Percentiles rank a stretch among this genome's conserved stretches.
Evolutionary conservation across 495 filamentous ascomycete genomes (phyloP).

Genomic region (Tuber aestivum): DNA sequence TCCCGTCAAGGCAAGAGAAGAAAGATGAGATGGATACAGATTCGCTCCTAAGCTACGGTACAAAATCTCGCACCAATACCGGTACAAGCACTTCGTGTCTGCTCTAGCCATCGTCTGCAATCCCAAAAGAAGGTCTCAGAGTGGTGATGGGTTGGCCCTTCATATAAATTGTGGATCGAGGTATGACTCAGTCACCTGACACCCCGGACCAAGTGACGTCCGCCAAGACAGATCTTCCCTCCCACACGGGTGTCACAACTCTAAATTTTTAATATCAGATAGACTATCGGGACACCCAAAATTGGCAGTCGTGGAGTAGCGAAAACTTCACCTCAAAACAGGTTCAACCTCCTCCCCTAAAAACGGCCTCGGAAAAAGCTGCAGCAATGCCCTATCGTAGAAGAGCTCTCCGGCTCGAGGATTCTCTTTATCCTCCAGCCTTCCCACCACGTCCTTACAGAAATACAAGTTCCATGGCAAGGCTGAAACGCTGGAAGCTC

Average conservation of each 20-base stretch:
- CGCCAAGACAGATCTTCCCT: neutral
- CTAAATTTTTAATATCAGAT: neutral
- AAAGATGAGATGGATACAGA: neutral
- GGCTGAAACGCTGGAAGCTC: constrained; percentile 1
- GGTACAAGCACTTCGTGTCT: neutral
- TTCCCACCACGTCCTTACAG: neutral
- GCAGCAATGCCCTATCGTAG: neutral
- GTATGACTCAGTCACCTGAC: constrained; percentile 5
- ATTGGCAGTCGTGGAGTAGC: neutral
- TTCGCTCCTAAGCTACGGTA: neutral
- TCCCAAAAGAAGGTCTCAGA: neutral
- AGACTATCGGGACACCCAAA: neutral
- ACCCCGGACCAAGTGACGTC: neutral
- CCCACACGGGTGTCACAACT: neutral
- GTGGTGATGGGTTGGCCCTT: neutral
- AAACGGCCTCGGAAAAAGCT: neutral
- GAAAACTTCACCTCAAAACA: neutral
- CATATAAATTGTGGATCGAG: neutral
- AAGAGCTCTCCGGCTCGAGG: neutral
- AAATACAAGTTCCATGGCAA: neutral
- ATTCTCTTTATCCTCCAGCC: neutral
- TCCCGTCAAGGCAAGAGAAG: neutral
- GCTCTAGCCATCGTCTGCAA: neutral
- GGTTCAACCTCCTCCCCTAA: neutral
- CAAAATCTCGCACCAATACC: neutral